Base-by-base conservation (phyloP, 495 filamentous ascomycete species). In the Aspergillus nanangensis region DNA sequence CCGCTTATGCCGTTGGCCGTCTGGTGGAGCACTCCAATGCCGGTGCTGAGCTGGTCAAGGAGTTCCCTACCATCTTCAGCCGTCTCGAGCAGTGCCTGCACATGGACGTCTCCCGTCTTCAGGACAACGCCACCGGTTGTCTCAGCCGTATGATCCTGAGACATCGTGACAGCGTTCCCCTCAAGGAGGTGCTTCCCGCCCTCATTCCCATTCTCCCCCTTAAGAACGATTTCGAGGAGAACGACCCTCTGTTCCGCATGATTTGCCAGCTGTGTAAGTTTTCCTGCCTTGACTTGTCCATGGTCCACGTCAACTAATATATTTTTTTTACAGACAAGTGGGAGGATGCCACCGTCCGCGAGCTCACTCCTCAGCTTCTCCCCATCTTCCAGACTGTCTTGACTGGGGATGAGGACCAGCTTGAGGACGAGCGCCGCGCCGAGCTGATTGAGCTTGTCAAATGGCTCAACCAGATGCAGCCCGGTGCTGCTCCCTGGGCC, bases 141-240 rank as follows among this genome's bases (percentile, higher is more conserved):
- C 75, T 97, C 21, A 82, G 79, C 58, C 86, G 93, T 50, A 91
- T 98, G 87, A 95, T 96, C 61, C 77, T 87, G 59, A 81, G 82
- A 45, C 79, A 90, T 60, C 85, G 86, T 9, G 82, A 90, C 38
- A 79, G 78, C 41, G 80, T 96, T 5, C 91, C 91, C 4, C 72
- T 90, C 45, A 66, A 76, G 45, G 82, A 95, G 9, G 86, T 95
- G 15, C 77, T 98, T 1, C 90, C 91, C 19, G 81, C 78, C 3
- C 74, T 98, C 33, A 79, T 93, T 15, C 75, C 74, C 42, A 75
- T 93, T 10, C 75, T 98, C 36, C 93, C 93, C 20, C 70, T 97
- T 55, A 90, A 86, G 70, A 91, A 96, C 55, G 93, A 98, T 63
- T 97, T 79, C 51, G 90, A 96, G 65, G 93, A 98, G 79, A 97